Conservation (phyloP, 2,329 filamentous ascomycete genomes). For the Phymatotrichopsis omnivora region DNA sequence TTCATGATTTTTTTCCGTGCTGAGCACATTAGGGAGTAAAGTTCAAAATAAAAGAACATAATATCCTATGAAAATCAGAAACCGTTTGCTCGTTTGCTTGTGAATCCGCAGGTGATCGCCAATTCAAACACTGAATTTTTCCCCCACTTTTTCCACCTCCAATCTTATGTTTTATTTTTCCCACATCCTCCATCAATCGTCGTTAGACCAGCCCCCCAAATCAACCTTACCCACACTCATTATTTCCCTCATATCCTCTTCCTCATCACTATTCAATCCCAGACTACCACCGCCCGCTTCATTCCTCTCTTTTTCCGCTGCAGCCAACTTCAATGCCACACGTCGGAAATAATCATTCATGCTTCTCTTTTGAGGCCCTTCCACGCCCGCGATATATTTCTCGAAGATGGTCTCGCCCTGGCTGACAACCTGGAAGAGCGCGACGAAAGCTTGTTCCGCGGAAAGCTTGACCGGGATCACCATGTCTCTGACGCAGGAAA, state of each 20-base stretch:
- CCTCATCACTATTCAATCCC: conserved; percentile 79
- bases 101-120: too few species aligned
- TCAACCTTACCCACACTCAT: conserved; percentile 93
- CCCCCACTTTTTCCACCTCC: too few species aligned
- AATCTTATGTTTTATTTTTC: too few species aligned
- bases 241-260: conserved; percentile 88
- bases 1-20: too few species aligned
- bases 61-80: too few species aligned
- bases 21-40: too few species aligned
- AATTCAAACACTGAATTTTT: too few species aligned
- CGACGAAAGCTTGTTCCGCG: conserved; percentile 86
- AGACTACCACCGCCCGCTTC: conserved; percentile 81
- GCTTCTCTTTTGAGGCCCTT: conserved; percentile 53
- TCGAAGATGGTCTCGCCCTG: conserved; percentile 47
- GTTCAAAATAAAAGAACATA: too few species aligned
- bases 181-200: conserved; percentile 20
- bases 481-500: conserved; percentile 77
- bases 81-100: too few species aligned
- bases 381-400: conserved; percentile 31
- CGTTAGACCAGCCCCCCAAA: conserved; percentile 41
- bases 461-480: conserved; percentile 93
- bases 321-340: conserved; percentile 72
- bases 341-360: conserved; percentile 98
- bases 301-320: conserved; percentile 75
- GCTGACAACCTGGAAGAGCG: conserved; percentile 81